Conservation (phyloP, 345 rosid genomes). For the Mercurialis annua region DNA sequence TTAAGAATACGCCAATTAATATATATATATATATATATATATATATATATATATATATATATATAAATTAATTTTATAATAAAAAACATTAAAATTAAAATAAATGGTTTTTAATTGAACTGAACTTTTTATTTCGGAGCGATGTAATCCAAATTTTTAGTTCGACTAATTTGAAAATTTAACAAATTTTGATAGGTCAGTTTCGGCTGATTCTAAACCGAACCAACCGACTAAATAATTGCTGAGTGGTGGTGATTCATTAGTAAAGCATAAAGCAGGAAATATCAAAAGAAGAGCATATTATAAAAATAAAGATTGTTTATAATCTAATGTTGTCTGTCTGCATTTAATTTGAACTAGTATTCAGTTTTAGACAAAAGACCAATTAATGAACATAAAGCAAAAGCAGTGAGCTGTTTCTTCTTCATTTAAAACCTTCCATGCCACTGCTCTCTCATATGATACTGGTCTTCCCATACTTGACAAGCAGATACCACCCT, state of each 20-base stretch:
- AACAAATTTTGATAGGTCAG: too few relatives aligned
- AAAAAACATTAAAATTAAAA: too few relatives aligned
- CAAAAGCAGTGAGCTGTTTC: constrained; percentile 72
- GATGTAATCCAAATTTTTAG: too few relatives aligned
- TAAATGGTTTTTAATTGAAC: too few relatives aligned
- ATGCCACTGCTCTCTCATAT: constrained; percentile 74
- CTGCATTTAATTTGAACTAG: neutral
- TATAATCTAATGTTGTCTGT: constrained; percentile 1
- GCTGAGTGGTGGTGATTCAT: neutral
- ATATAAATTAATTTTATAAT: too few relatives aligned
- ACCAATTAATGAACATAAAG: constrained; percentile 86
- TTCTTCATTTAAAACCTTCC: constrained; percentile 83
- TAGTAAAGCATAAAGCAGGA: neutral
- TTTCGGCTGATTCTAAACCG: too few relatives aligned
- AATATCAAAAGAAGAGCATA: neutral
- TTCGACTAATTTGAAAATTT: too few relatives aligned
- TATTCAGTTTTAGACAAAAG: constrained; percentile 52
- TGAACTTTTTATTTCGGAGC: too few relatives aligned
- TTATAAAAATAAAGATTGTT: neutral
- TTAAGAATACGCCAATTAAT: too few relatives aligned
- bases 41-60: too few relatives aligned
- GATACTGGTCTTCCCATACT: constrained; percentile 89
- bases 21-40: too few relatives aligned
- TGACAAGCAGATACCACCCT: constrained; percentile 72
- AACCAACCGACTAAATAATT: too few relatives aligned